Evolutionary conservation across 2,329 filamentous ascomycete species (phyloP).

Genomic region (Calcarisporium arbuscula): DNA sequence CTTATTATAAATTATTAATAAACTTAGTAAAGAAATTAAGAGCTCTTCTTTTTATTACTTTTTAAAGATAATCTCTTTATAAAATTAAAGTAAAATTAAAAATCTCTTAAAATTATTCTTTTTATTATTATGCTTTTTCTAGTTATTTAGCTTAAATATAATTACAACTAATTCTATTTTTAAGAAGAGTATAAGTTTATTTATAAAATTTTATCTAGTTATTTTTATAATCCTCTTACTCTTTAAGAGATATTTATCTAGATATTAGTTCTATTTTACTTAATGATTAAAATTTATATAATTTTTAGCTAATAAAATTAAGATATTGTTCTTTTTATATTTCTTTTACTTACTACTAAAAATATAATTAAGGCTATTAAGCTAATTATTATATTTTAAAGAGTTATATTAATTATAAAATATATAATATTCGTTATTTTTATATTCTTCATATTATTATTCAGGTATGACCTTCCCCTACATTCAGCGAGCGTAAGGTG

Average conservation of each 20-base stretch:
- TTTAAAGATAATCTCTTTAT: neutral
- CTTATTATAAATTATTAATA: too few relatives aligned
- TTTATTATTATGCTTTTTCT: neutral
- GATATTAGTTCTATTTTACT: neutral
- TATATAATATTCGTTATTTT: neutral
- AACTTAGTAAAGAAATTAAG: neutral
- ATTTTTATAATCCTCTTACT: neutral
- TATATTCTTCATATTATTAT: neutral
- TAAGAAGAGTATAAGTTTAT: neutral
- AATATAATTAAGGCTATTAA: neutral
- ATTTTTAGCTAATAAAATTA: neutral
- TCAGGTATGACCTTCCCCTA: too few relatives aligned
- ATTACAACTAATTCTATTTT: neutral
- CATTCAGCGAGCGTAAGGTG: too few relatives aligned
- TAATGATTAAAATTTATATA: neutral
- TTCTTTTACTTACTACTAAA: neutral
- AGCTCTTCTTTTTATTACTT: neutral
- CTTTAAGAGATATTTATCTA: neutral
- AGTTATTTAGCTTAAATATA: neutral
- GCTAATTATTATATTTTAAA: neutral
- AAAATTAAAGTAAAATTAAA: neutral
- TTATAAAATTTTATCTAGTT: neutral
- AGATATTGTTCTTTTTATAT: neutral
- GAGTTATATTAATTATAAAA: conserved; percentile 1
- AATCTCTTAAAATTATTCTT: neutral